Percentiles rank a stretch among this genome's conserved stretches.
phyloP scores from a whole-genome alignment of 2,329 filamentous ascomycete species.

The Pyricularia sp. region DNA sequence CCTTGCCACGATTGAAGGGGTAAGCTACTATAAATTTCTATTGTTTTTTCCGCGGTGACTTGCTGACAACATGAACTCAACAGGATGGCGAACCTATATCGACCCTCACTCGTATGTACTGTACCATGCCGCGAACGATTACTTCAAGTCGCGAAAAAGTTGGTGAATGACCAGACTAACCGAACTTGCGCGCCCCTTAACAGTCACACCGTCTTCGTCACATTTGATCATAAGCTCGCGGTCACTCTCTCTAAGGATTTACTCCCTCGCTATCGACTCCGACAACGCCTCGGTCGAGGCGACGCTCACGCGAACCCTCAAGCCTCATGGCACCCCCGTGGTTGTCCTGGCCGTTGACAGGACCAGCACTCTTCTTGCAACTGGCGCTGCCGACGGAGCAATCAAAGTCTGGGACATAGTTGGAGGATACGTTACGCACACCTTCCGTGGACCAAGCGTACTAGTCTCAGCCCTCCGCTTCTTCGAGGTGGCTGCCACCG shows the following conservation, averaged over 20 bases:
- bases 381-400: conserved; percentile 83
- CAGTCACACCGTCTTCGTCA: conserved; percentile 79
- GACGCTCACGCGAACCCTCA: conserved; percentile 68
- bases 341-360: conserved; percentile 77
- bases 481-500: conserved; percentile 59
- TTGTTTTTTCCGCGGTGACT: too few species aligned
- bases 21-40: conserved; percentile 27
- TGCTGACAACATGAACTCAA: not conserved
- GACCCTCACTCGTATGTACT: conserved; percentile 54
- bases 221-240: conserved; percentile 88
- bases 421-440: conserved; percentile 87
- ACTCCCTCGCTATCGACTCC: conserved; percentile 54
- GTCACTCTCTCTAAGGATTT: conserved; percentile 94
- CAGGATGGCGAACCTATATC: conserved; percentile 76
- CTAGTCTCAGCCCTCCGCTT: conserved; percentile 87
- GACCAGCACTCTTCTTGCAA: conserved; percentile 83
- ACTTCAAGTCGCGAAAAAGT: too few species aligned
- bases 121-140: not conserved
- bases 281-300: conserved; percentile 50
- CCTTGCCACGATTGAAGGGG: conserved; percentile 79
- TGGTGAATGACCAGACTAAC: conserved; percentile 11
- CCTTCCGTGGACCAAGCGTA: conserved; percentile 86
- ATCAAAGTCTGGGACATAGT: conserved; percentile 96
- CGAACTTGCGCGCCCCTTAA: conserved; percentile 19
- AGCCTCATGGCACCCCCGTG: conserved; percentile 84